Evolutionary conservation across 768 basidiomycete species (phyloP), one percentile per base, ranked within the genome.

Genomic region (Termitomyces sp.): DNA sequence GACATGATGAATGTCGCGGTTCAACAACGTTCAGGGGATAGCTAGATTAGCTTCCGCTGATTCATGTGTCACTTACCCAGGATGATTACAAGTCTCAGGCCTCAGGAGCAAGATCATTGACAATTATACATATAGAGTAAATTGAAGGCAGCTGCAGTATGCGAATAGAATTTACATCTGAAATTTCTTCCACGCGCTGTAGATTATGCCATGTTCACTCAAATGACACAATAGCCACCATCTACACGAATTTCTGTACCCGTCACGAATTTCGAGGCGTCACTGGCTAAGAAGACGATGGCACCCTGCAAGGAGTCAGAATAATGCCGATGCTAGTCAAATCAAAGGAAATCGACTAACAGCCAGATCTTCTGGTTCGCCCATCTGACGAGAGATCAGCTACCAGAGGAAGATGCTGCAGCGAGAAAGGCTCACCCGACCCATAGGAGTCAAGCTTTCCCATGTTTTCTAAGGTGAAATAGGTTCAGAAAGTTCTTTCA

Each of bases 181-280:
- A 18, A 28, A 5, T 32, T 46, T 8, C 33, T 39, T 51, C 40
- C 39, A 54, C 35, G 22, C 18, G 39, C 15, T 39, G 11, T 40
- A 12, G 55, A 12, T 32, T 22, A 5, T 38, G 22, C 52, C 13
- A 40, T 20, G 22, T 38, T 56, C 45, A 24, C 22, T 59, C 39
- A 63, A 15, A 63, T 49, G 16, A 55, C 20, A 45, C 91, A 92
- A 75, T 96, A 96, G 7, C 94, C 94, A 20, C 95, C 95, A 68
- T 98, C 96, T 50, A 97, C 85, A 9, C 88, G 86, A 59, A 93
- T 75, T 67, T 93, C 93, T 18, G 89, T 77, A 9, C 94, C 95
- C 3, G 96, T 96, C 80, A 94, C 88, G 74, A 95, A 98, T 59
- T 83, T 85, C 55, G 90, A 91, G 7, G 94, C 93, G 72, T 97